Evolutionary conservation across 2,329 filamentous ascomycete genomes (phyloP), one percentile per base, ranked within the genome.

Genomic region (Diaporthe ilicicola): DNA sequence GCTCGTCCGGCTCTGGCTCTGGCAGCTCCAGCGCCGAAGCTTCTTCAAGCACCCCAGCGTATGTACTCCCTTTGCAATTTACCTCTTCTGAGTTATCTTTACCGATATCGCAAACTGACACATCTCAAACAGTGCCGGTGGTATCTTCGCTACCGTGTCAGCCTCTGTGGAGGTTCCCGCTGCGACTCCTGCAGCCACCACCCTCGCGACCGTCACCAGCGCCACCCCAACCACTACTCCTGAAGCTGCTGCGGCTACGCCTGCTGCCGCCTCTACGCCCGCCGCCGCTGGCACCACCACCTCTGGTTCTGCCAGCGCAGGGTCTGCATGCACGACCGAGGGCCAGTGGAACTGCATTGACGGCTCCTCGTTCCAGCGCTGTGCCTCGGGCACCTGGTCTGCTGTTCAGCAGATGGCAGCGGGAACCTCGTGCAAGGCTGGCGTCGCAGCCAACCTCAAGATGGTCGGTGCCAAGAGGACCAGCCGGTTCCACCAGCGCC

Each of bases 261-360:
- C 56, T 59, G 74, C 78, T 42, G 72, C 79, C 24, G 72, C 74
- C 34, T 19, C 59, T 3, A n/a, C n/a, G n/a, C n/a, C n/a, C 46
- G 72, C 79, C 24, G 72, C 74, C 34, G 27, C 59, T 3, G 27
- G 32, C 53, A 27, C 67, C 59, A 10, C 65, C 22, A 55, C 29
- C 13, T 55, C 37, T 32, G 22, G 51, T 19, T 15, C 27, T 22
- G 34, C 32, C 13, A 73, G 77, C 22, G 76, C 82, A 8, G 84
- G 83, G 39, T 79, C 83, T 17, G 67, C 83, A 24, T 91, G 89
- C 80, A 79, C 76, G 46, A 72, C 79, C 5, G 88, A 91, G 75
- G 89, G 90, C 24, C 74, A 78, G n/a, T 91, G 87, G 87, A 87
- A 88, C 80, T 91, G 90, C 76, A 79, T 89, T 3, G 81, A 80